Percentiles rank a stretch among this genome's conserved stretches.
Conservation (phyloP, 306 rosid genomes). For the Casuarina glauca region DNA sequence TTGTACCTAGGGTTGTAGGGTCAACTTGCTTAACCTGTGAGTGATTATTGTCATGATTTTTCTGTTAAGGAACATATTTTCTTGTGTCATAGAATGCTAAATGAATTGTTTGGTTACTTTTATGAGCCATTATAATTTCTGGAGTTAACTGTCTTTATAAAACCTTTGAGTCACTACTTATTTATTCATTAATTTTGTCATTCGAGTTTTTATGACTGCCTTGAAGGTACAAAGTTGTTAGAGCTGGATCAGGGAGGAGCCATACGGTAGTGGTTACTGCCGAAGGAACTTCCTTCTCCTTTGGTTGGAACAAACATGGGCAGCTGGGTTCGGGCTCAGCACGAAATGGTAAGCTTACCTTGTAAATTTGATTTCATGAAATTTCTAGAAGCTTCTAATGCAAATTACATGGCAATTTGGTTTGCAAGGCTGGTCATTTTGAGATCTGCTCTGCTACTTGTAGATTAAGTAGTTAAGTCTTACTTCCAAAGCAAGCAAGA, state of each 20-base stretch:
- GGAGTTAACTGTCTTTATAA: neutral
- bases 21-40: neutral
- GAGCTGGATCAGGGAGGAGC: slow-evolving; percentile 85
- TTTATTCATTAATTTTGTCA: neutral
- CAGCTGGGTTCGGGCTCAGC: slow-evolving; percentile 86
- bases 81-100: neutral
- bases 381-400: neutral
- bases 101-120: slow-evolving; percentile 8
- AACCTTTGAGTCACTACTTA: neutral
- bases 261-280: slow-evolving; percentile 84
- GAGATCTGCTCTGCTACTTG: slow-evolving; percentile 4
- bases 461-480: neutral
- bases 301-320: slow-evolving; percentile 99
- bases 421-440: slow-evolving; percentile 16
- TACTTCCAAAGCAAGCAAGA: neutral
- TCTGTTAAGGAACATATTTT: neutral
- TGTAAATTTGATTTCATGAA: slow-evolving; percentile 6
- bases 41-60: neutral
- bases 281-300: slow-evolving; percentile 82
- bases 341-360: slow-evolving; percentile 60
- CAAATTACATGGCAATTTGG: slow-evolving; percentile 18
- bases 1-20: neutral
- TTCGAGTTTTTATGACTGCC: slow-evolving; percentile 6
- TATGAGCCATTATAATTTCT: neutral
- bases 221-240: slow-evolving; percentile 69